Evolutionary conservation across 345 rosid species (phyloP).

Genomic region (Conringia planisiliqua): DNA sequence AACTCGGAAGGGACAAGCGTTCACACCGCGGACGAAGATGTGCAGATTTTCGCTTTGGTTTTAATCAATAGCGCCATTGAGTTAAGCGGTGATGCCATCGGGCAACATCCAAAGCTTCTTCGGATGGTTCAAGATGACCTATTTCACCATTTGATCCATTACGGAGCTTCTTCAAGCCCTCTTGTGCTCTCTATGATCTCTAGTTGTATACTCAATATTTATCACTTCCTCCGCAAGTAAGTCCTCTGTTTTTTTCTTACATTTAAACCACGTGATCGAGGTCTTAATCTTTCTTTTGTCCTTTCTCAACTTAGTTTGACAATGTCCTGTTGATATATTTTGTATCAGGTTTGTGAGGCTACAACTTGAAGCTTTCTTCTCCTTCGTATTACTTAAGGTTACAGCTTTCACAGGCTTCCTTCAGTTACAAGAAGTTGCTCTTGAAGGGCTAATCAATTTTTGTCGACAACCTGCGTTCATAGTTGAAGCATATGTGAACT

Average conservation of each 20-base stretch:
- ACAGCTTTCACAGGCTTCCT: constrained; percentile 38
- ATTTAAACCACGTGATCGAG: background rate
- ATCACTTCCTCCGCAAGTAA: constrained; percentile 83
- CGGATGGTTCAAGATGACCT: constrained; percentile 79
- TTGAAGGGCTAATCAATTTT: constrained; percentile 81
- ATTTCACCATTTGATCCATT: constrained; percentile 84
- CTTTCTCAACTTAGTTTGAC: background rate
- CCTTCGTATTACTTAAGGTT: constrained; percentile 54
- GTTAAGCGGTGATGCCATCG: constrained; percentile 74
- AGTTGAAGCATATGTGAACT: constrained; percentile 77
- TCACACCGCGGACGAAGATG: constrained; percentile 63
- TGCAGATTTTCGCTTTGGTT: constrained; percentile 53
- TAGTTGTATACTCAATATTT: constrained; percentile 77
- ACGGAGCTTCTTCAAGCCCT: constrained; percentile 68
- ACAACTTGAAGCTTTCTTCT: constrained; percentile 89
- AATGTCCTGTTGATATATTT: background rate
- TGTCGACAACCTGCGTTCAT: constrained; percentile 78
- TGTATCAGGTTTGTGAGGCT: constrained; percentile 65
- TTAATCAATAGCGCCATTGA: constrained; percentile 74
- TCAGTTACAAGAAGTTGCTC: constrained; percentile 82
- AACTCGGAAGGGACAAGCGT: constrained; percentile 46
- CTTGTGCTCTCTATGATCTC: constrained; percentile 84
- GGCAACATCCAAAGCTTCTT: constrained; percentile 68
- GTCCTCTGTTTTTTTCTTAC: background rate
- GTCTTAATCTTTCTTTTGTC: background rate